Evolutionary conservation across 139 green algal genomes (phyloP), one percentile per base, ranked within the genome.

Genomic region (Edaphochlamys debaryana): DNA sequence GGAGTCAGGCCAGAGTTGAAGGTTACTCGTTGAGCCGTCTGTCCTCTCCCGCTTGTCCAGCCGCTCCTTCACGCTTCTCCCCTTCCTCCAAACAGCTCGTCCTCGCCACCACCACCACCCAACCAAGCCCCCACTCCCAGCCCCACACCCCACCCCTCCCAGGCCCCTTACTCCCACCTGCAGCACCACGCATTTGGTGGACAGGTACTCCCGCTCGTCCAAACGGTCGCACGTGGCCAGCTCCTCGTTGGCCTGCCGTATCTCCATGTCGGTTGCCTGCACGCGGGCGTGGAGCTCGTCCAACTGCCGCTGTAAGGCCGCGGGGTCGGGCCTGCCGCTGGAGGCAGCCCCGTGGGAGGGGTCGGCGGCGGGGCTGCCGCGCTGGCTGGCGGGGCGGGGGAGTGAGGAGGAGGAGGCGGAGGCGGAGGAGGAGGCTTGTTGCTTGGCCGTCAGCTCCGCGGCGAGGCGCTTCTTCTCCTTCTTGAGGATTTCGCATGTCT

Each of bases 171-270:
- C 50, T 32, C 79, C 5, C 29, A 84, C 83, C 76, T 88, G 83
- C 45, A 88, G 60, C 19, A 84, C 76, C 36, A 88, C 75, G 29
- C 80, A 74, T 74, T 84, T 84, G 11, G 83, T 84, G 60, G 75
- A 85, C 40, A 84, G 83, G 38, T 84, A 74, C 4, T 88, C 83
- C 29, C 73, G 50, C 58, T 88, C 83, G 17, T 84, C 56, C 4
- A 41, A 41, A 22, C 79, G 52, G 20, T 78, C 54, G 25, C 79
- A 79, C 11, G 7, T 32, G 6, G 79, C 68, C 20, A 85, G 69
- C 67, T 85, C 68, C 40, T 66, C 7, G 13, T 69, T 84, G 27
- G 62, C 34, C 27, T 42, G 37, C 3, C 4, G 15, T 5, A 77
- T 63, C 67, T 82, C 82, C 2, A 56, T 36, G 66, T 88, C 73